Evolutionary conservation across 2,329 filamentous ascomycete species (phyloP).

Genomic region (Neurospora sp.): DNA sequence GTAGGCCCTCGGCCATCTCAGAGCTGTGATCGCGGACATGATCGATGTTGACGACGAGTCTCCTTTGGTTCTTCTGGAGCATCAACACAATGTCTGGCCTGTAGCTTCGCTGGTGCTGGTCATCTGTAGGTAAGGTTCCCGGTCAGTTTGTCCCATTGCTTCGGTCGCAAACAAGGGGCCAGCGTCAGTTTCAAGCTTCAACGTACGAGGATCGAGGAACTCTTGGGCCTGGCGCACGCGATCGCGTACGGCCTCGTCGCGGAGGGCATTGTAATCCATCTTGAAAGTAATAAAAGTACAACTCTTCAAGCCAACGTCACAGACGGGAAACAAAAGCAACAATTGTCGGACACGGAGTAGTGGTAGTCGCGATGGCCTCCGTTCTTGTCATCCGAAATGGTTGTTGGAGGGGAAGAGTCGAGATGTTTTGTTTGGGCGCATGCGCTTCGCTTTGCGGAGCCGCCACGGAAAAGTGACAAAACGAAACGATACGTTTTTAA

Average conservation of each 20-base stretch:
- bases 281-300: slow-evolving; percentile 15
- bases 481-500: not conserved
- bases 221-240: slow-evolving; percentile 81
- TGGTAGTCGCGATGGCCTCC: not conserved
- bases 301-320: not conserved
- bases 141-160: slow-evolving; percentile 2
- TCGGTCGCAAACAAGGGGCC: not conserved
- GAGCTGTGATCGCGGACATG: slow-evolving; percentile 81
- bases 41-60: slow-evolving; percentile 69
- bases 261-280: slow-evolving; percentile 67
- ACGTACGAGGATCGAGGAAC: slow-evolving; percentile 84
- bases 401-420: not conserved
- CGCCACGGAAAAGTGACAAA: not conserved
- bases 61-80: slow-evolving; percentile 56
- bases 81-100: slow-evolving; percentile 77
- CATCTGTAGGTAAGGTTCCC: slow-evolving; percentile 26
- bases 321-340: not conserved
- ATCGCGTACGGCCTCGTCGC: slow-evolving; percentile 75
- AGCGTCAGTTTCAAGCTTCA: not conserved
- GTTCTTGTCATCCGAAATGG: not conserved
- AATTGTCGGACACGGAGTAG: not conserved
- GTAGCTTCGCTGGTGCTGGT: slow-evolving; percentile 59
- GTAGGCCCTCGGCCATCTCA: slow-evolving; percentile 68
- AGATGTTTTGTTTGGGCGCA: not conserved
- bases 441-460: not conserved